Evolutionary conservation across 169 alveolate genomes (phyloP).

Genomic region (Plasmodium knowlesi): DNA sequence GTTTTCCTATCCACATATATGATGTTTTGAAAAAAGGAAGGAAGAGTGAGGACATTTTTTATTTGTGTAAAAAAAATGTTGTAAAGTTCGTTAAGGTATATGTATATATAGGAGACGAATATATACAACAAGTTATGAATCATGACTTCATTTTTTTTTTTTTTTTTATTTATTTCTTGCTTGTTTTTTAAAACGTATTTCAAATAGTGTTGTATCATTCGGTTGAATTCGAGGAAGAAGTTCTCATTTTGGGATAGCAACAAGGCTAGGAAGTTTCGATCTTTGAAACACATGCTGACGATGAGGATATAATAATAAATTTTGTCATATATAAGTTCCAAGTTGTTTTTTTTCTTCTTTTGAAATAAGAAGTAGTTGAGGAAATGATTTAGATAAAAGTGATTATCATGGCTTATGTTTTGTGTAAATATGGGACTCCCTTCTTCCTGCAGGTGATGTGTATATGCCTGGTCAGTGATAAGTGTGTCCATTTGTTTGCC

Average conservation of each 20-base stretch:
- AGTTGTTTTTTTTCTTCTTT: conserved; percentile 9
- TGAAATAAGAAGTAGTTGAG: conserved; percentile 28
- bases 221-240: conserved; percentile 47
- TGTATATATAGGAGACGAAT: conserved; percentile 52
- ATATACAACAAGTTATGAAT: conserved; percentile 49
- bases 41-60: conserved; percentile 39
- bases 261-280: conserved; percentile 46
- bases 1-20: conserved; percentile 28
- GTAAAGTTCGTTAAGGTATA: conserved; percentile 55
- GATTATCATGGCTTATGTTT: conserved; percentile 35
- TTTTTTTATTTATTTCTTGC: conserved; percentile 21
- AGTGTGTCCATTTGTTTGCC: not conserved
- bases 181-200: conserved; percentile 56
- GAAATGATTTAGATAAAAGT: conserved; percentile 35
- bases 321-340: conserved; percentile 36
- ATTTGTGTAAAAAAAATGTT: conserved; percentile 51
- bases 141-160: conserved; percentile 65
- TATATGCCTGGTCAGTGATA: not conserved
- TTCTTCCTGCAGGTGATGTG: not conserved
- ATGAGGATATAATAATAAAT: conserved; percentile 48
- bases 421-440: not conserved
- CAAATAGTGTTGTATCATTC: conserved; percentile 34
- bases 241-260: conserved; percentile 39
- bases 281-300: conserved; percentile 62
- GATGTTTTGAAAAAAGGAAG: conserved; percentile 63